These are phyloP conservation scores for Phytophthora sansomeana DNA, from an alignment of 352 stramenopile species.

Conservation along the genomic window DNA sequence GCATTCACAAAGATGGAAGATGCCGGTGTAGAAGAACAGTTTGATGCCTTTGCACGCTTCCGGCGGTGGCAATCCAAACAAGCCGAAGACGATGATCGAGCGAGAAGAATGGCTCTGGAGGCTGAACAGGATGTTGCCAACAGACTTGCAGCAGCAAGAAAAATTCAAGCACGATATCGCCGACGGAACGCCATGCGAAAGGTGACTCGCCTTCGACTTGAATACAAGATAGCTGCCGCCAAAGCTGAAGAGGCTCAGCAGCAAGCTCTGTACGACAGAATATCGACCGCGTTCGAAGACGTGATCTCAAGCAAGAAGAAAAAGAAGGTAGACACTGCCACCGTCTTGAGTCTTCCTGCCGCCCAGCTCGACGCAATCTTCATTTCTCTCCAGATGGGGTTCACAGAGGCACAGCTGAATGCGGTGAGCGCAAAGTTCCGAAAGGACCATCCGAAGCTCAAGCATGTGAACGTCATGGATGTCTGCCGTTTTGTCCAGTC, in stretches of 20 bases:
- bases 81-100: conserved; percentile 59
- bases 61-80: conserved; percentile 72
- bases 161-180: conserved; percentile 76
- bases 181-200: conserved; percentile 61
- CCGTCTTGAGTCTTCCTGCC: conserved; percentile 53
- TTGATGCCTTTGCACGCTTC: conserved; percentile 74
- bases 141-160: conserved; percentile 46
- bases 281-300: conserved; percentile 54
- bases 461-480: conserved; percentile 72
- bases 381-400: conserved; percentile 37
- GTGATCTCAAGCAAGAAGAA: conserved; percentile 20
- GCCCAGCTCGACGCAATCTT: conserved; percentile 56
- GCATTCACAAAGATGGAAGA: conserved; percentile 30
- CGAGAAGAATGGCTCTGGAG: conserved; percentile 39
- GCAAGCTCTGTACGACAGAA: conserved; percentile 56
- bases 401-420: conserved; percentile 43
- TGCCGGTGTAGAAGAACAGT: conserved; percentile 49
- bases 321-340: conserved; percentile 26
- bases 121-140: conserved; percentile 29
- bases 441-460: conserved; percentile 43
- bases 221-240: conserved; percentile 54
- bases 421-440: conserved; percentile 42
- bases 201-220: conserved; percentile 52
- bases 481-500: conserved; percentile 60
- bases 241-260: conserved; percentile 59